Percentiles rank a stretch among this genome's conserved stretches.
phyloP scores from a whole-genome alignment of 371 early-diverging fungal species.

The Saksenaea oblongispora region DNA sequence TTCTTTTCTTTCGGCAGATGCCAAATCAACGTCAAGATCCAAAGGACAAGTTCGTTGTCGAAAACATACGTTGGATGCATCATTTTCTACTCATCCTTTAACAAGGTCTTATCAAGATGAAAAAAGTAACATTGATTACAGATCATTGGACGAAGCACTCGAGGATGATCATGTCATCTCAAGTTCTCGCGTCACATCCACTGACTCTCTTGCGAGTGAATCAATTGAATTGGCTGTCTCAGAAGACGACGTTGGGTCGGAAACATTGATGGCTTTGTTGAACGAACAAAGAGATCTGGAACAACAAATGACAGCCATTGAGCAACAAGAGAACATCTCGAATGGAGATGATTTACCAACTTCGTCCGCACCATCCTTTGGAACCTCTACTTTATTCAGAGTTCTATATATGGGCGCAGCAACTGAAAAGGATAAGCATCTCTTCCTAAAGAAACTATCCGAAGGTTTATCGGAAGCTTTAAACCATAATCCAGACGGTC shows the following conservation, averaged over 20 bases:
- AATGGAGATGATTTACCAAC: neutral
- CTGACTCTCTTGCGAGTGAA: constrained; percentile 7
- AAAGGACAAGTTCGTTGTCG: neutral
- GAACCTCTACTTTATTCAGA: constrained; percentile 29
- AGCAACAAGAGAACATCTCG: constrained; percentile 14
- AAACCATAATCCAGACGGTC: constrained; percentile 10
- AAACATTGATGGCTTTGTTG: constrained; percentile 18
- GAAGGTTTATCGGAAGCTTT: constrained; percentile 30
- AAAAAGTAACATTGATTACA: neutral
- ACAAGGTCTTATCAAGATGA: neutral
- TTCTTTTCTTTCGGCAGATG: neutral
- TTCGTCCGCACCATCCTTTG: constrained; percentile 17
- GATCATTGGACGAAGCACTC: neutral
- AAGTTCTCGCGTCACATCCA: neutral
- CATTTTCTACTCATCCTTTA: constrained; percentile 3
- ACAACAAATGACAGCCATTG: constrained; percentile 30
- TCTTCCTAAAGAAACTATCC: constrained; percentile 34
- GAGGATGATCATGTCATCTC: constrained; percentile 7
- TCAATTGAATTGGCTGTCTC: neutral
- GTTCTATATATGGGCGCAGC: constrained; percentile 44
- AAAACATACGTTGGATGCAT: neutral
- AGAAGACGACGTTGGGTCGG: constrained; percentile 15
- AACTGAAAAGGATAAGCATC: constrained; percentile 29
- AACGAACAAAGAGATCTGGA: constrained; percentile 16
- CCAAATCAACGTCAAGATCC: constrained; percentile 2